Base-by-base conservation (phyloP, 2,329 filamentous ascomycete genomes). In the Mycocentrospora acerina region DNA sequence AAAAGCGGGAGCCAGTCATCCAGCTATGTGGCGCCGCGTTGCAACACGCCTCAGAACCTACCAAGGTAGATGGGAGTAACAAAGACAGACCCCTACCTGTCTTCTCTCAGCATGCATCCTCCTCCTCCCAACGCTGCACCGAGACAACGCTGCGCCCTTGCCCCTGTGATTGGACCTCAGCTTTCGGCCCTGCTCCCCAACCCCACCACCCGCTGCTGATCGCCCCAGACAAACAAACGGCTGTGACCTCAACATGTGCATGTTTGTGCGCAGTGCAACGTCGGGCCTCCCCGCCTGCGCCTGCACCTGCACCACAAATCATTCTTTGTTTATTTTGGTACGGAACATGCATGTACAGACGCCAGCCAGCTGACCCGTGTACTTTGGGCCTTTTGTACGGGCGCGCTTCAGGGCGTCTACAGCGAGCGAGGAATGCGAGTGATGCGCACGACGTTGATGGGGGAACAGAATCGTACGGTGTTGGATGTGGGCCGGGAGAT, bases 41-140 rank as follows among this genome's bases (percentile, higher is more conserved):
- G 59, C 48, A 57, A 64, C 59, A 37, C 47, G 41, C 56, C 57
- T 53, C 53, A 46, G n/a, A n/a, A n/a, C n/a, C n/a, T n/a, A n/a
- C n/a, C n/a, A n/a, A n/a, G n/a, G n/a, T n/a, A n/a, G n/a, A n/a
- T n/a, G n/a, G n/a, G n/a, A n/a, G n/a, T n/a, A n/a, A n/a, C n/a
- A n/a, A n/a, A n/a, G n/a, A n/a, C n/a, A n/a, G n/a, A n/a, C n/a
- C n/a, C n/a, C n/a, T n/a, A n/a, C n/a, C n/a, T n/a, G n/a, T n/a
- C n/a, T n/a, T n/a, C n/a, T n/a, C n/a, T n/a, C n/a, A n/a, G n/a
- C n/a, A n/a, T n/a, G n/a, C n/a, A n/a, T n/a, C n/a, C n/a, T n/a
- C n/a, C n/a, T n/a, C n/a, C n/a, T n/a, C n/a, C n/a, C n/a, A n/a
- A n/a, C n/a, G n/a, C n/a, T n/a, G n/a, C n/a, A n/a, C n/a, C n/a